Evolutionary conservation across 1,139 yeast genomes (phyloP).

Genomic region (Hansenula anomala): DNA sequence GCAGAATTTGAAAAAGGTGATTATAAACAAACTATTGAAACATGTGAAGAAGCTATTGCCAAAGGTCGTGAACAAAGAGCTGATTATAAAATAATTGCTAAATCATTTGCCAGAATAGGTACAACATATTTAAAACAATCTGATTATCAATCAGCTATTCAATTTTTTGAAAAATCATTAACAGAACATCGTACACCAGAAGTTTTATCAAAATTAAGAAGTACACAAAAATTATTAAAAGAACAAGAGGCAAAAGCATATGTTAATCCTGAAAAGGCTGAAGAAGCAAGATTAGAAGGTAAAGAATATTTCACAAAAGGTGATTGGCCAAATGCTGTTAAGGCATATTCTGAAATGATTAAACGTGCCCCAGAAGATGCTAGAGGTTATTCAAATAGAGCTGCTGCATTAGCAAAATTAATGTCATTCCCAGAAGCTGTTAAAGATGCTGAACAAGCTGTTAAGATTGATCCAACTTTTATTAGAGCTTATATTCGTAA

Average conservation of each 20-base stretch:
- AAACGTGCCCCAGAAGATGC: slow-evolving; percentile 96
- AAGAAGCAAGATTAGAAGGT: slow-evolving; percentile 91
- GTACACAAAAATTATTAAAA: slow-evolving; percentile 83
- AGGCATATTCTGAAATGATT: slow-evolving; percentile 91
- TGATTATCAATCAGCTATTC: slow-evolving; percentile 69
- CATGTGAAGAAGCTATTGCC: slow-evolving; percentile 80
- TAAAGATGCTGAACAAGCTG: slow-evolving; percentile 86
- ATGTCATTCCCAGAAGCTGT: slow-evolving; percentile 98
- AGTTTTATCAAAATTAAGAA: slow-evolving; percentile 79
- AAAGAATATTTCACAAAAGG: slow-evolving; percentile 84
- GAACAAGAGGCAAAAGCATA: slow-evolving; percentile 71
- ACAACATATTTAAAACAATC: slow-evolving; percentile 71
- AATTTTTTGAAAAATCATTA: slow-evolving; percentile 80
- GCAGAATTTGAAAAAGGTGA: slow-evolving; percentile 97
- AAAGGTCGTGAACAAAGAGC: slow-evolving; percentile 88
- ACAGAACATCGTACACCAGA: slow-evolving; percentile 98
- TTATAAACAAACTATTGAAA: slow-evolving; percentile 73
- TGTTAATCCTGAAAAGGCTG: slow-evolving; percentile 88
- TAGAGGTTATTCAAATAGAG: slow-evolving; percentile 96
- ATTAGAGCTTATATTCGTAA: slow-evolving; percentile 95
- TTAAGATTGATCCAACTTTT: slow-evolving; percentile 80
- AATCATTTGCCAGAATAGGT: slow-evolving; percentile 91
- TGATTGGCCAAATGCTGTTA: slow-evolving; percentile 97
- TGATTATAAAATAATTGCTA: slow-evolving; percentile 88
- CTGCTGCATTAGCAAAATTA: slow-evolving; percentile 91